phyloP scores from a whole-genome alignment of 495 filamentous ascomycete genomes.

The Astrothelium subdiscretum region DNA sequence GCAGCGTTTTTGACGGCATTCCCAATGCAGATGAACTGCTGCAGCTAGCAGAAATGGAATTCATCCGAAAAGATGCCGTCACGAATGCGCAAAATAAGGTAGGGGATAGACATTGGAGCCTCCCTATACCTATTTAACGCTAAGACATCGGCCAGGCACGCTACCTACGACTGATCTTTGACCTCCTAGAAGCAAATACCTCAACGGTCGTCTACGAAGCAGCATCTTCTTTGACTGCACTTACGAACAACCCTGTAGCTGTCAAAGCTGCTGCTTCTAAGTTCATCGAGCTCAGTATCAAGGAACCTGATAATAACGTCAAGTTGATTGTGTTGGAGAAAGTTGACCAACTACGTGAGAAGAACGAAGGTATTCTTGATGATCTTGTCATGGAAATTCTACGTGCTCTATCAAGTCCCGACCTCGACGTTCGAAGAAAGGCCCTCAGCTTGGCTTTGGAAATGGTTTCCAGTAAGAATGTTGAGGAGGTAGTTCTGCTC shows the following conservation, averaged over 20 bases:
- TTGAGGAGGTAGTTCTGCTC: constrained; percentile 91
- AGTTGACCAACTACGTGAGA: constrained; percentile 79
- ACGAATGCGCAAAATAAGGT: constrained; percentile 91
- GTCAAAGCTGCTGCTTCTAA: constrained; percentile 94
- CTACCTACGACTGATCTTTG: constrained; percentile 91
- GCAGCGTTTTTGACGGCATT: constrained; percentile 84
- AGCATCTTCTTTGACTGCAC: constrained; percentile 87
- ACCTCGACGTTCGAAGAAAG: constrained; percentile 92
- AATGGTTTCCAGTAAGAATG: constrained; percentile 98
- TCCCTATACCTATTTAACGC: too few species aligned
- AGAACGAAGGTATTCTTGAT: constrained; percentile 88
- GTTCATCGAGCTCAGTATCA: constrained; percentile 92
- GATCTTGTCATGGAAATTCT: constrained; percentile 97
- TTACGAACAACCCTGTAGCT: constrained; percentile 93
- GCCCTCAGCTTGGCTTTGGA: constrained; percentile 84
- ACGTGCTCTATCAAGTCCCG: constrained; percentile 88
- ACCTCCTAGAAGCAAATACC: constrained; percentile 83
- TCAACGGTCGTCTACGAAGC: constrained; percentile 97
- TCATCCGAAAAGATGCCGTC: constrained; percentile 94
- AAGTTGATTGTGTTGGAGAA: constrained; percentile 96
- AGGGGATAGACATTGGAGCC: too few species aligned
- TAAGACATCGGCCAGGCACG: constrained; percentile 43
- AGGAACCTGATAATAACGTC: constrained; percentile 97
- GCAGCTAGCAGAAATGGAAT: constrained; percentile 88
- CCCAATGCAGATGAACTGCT: constrained; percentile 88